Evolutionary conservation across 2,329 filamentous ascomycete genomes (phyloP).

Genomic region (Corniculantispora saksenae): DNA sequence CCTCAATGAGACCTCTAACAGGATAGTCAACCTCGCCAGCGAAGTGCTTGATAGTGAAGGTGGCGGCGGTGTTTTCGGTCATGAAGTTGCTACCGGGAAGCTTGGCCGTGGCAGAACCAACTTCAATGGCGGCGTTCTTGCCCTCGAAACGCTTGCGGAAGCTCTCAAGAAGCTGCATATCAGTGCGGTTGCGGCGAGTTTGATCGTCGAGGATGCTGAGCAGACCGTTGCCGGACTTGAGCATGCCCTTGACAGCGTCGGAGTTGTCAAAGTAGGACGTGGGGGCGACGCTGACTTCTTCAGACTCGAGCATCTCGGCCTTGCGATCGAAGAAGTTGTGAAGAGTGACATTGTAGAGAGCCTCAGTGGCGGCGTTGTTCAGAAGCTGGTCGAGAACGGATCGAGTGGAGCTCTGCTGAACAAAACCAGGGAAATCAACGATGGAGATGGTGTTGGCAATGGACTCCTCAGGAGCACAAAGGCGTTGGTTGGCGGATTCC

Average conservation of each 20-base stretch:
- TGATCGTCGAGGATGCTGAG: slow-evolving; percentile 96
- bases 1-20: slow-evolving; percentile 82
- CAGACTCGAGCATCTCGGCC: slow-evolving; percentile 88
- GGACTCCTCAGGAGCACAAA: slow-evolving; percentile 83
- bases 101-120: slow-evolving; percentile 72
- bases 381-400: slow-evolving; percentile 89
- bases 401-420: slow-evolving; percentile 78
- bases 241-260: slow-evolving; percentile 84
- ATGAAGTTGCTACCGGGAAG: slow-evolving; percentile 88
- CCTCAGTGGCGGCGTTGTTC: slow-evolving; percentile 91
- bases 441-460: slow-evolving; percentile 94
- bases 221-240: slow-evolving; percentile 91
- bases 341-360: slow-evolving; percentile 87
- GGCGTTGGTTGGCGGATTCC: slow-evolving; percentile 85
- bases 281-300: slow-evolving; percentile 85
- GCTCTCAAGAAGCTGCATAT: slow-evolving; percentile 87
- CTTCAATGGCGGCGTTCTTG: slow-evolving; percentile 87
- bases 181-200: slow-evolving; percentile 82
- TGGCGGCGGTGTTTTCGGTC: slow-evolving; percentile 76
- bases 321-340: slow-evolving; percentile 96
- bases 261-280: slow-evolving; percentile 99
- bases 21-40: slow-evolving; percentile 96
- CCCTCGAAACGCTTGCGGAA: slow-evolving; percentile 90
- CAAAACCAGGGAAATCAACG: slow-evolving; percentile 94
- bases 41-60: slow-evolving; percentile 92